phyloP scores from a whole-genome alignment of 2,329 filamentous ascomycete genomes.

The Uncinocarpus reesii region DNA sequence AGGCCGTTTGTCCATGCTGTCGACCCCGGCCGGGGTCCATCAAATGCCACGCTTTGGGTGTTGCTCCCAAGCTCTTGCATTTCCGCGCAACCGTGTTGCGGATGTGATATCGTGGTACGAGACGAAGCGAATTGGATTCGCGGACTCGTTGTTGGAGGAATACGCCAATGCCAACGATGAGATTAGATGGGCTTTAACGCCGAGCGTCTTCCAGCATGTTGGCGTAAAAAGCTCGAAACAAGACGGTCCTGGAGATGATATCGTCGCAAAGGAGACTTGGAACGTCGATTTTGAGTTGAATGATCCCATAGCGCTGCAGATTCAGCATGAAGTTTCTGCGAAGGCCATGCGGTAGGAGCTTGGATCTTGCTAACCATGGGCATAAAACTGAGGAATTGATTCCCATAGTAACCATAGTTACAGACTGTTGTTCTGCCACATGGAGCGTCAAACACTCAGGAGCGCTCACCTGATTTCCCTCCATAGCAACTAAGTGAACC shows the following conservation, averaged over 20 bases:
- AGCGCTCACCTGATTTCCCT: too few species aligned
- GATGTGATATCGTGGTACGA: constrained; percentile 12
- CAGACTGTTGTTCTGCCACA: too few species aligned
- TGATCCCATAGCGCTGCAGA: constrained; percentile 10
- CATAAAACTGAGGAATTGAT: too few species aligned
- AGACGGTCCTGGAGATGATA: neutral
- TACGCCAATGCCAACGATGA: constrained; percentile 11
- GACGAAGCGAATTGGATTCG: constrained; percentile 11
- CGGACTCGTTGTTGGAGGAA: constrained; percentile 11
- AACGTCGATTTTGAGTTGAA: constrained; percentile 13
- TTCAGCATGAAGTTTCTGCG: constrained; percentile 7
- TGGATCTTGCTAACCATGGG: too few species aligned
- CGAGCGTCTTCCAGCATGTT: constrained; percentile 12
- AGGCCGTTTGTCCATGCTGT: constrained; percentile 9
- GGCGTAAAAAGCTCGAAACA: constrained; percentile 11
- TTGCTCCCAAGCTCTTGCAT: constrained; percentile 12
- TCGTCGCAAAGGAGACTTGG: constrained; percentile 10
- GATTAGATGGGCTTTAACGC: constrained; percentile 14
- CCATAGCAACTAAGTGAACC: too few species aligned
- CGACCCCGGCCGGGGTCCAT: constrained; percentile 7
- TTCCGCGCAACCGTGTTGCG: constrained; percentile 9
- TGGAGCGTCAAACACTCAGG: too few species aligned
- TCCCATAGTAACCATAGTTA: too few species aligned
- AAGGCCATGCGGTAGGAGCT: too few species aligned
- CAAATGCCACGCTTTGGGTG: constrained; percentile 14